Evolutionary conservation across 352 stramenopile genomes (phyloP).

Genomic region (Phytophthora melonis): DNA sequence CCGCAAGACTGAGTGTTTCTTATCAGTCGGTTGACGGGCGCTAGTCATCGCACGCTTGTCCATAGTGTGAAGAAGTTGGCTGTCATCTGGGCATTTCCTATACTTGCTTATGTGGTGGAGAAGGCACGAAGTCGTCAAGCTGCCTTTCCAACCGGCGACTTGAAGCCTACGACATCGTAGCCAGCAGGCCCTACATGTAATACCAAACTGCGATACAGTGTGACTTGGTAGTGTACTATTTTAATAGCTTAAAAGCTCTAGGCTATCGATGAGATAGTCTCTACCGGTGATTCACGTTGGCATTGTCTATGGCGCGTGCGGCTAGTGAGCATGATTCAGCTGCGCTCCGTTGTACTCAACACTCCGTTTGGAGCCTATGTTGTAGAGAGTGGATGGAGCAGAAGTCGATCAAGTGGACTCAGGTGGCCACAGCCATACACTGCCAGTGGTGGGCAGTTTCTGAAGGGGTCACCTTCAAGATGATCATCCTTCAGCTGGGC

Average conservation of each 20-base stretch:
- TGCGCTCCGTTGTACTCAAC: background rate
- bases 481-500: conserved; percentile 29
- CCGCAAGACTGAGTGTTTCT: background rate
- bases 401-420: background rate
- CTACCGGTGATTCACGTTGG: background rate
- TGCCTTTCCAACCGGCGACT: background rate
- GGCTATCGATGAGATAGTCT: too few species aligned
- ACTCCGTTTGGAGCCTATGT: background rate
- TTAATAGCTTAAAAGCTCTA: too few species aligned
- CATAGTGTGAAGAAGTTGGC: background rate
- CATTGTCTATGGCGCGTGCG: background rate
- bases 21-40: background rate
- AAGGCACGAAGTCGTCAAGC: background rate
- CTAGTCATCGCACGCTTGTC: background rate
- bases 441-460: background rate
- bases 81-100: background rate
- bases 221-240: too few species aligned
- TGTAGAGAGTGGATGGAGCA: background rate
- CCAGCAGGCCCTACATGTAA: too few species aligned
- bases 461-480: conserved; percentile 20
- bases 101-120: background rate
- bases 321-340: background rate
- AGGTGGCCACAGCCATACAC: background rate
- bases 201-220: too few species aligned
- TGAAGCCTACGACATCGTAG: background rate